Evolutionary conservation across 2,329 filamentous ascomycete genomes (phyloP).

Genomic region (Apiospora kogelbergensis): DNA sequence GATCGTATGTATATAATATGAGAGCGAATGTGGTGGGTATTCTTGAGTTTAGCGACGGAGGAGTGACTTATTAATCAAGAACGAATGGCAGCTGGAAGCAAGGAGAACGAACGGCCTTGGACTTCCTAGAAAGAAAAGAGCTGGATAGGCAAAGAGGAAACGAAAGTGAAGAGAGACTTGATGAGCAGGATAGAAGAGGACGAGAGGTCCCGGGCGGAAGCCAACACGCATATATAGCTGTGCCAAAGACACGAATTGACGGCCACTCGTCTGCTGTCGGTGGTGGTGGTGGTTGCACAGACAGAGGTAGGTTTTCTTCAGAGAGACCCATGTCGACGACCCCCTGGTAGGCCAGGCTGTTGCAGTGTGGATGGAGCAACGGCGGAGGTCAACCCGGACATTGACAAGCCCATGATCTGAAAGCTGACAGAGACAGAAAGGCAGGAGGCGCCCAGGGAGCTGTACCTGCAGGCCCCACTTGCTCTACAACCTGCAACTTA

Average conservation of each 20-base stretch:
- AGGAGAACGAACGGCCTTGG: conserved; percentile 60
- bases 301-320: neutral
- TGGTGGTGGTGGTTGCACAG: neutral
- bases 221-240: conserved; percentile 28
- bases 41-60: neutral
- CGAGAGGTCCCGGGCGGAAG: conserved; percentile 15
- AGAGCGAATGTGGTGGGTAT: conserved; percentile 15
- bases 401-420: neutral
- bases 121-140: conserved; percentile 34
- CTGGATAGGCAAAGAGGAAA: conserved; percentile 26
- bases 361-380: neutral
- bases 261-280: neutral
- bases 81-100: conserved; percentile 35
- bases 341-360: neutral
- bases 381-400: neutral
- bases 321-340: neutral
- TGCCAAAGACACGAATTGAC: neutral
- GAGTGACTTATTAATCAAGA: conserved; percentile 24
- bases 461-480: neutral
- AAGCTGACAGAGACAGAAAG: neutral
- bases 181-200: conserved; percentile 19
- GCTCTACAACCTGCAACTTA: neutral
- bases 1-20: neutral
- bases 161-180: conserved; percentile 26
- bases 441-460: neutral